These are phyloP conservation scores for Exobasidium cylindrosporum DNA, from an alignment of 1,284 basidiomycete species.

Conservation along the genomic window DNA sequence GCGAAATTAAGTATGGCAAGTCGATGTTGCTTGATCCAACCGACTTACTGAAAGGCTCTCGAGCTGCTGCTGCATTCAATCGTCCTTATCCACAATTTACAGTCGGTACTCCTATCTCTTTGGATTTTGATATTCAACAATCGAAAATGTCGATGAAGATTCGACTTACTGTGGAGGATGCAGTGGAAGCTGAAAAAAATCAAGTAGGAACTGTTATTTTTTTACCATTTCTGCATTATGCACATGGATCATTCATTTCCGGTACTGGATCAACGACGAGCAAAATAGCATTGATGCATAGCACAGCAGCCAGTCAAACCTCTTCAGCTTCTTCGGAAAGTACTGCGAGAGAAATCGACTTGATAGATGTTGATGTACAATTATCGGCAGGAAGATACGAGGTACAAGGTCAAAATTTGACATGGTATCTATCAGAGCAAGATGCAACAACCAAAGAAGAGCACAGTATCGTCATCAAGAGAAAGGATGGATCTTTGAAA, in stretches of 20 bases:
- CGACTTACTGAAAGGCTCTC: neutral
- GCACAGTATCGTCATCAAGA: neutral
- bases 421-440: constrained; percentile 74
- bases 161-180: constrained; percentile 24
- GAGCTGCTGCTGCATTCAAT: constrained; percentile 30
- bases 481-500: constrained; percentile 3
- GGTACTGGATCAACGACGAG: neutral
- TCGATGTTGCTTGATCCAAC: neutral
- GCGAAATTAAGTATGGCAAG: neutral
- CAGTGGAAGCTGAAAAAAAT: constrained; percentile 20
- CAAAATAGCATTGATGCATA: no score
- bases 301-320: constrained; percentile 14
- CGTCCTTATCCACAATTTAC: constrained; percentile 39
- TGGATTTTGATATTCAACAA: constrained; percentile 44
- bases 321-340: constrained; percentile 1
- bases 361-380: constrained; percentile 54
- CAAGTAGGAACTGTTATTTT: constrained; percentile 73
- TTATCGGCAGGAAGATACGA: constrained; percentile 70
- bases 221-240: constrained; percentile 84
- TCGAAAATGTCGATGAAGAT: constrained; percentile 33
- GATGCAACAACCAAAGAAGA: neutral
- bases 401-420: constrained; percentile 67
- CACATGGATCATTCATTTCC: constrained; percentile 56
- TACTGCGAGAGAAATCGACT: neutral
- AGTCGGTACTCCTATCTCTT: constrained; percentile 34